Evolutionary conservation across 148 eudicot species (phyloP).

Genomic region (Diospyros kaki): DNA sequence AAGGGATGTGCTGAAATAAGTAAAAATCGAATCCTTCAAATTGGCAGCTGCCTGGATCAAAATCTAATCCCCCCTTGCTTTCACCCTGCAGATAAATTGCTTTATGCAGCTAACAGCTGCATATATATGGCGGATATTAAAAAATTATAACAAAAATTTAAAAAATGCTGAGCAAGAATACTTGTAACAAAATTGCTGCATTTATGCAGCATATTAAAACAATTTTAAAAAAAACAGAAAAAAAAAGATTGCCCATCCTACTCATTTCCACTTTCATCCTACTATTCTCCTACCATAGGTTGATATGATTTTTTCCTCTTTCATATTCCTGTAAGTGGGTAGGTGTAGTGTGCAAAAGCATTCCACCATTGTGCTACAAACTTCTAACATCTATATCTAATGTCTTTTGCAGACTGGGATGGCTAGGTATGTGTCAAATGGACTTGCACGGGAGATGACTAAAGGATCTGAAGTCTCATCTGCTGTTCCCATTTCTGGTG

Average conservation of each 20-base stretch:
- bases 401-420: conserved; percentile 30
- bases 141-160: too few relatives aligned
- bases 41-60: background rate
- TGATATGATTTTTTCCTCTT: background rate
- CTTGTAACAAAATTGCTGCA: too few relatives aligned
- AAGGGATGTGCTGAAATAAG: background rate
- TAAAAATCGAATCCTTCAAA: background rate
- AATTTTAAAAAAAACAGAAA: too few relatives aligned
- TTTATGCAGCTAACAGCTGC: too few relatives aligned
- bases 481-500: conserved; percentile 14
- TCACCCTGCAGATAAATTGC: background rate
- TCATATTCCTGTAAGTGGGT: background rate
- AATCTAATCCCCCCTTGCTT: too few relatives aligned
- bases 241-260: too few relatives aligned
- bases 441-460: conserved; percentile 24
- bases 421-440: conserved; percentile 27
- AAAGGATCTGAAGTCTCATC: conserved; percentile 21
- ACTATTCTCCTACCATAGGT: background rate
- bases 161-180: too few relatives aligned
- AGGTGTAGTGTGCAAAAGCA: background rate
- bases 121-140: too few relatives aligned
- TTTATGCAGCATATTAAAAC: too few relatives aligned
- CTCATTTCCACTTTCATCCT: too few relatives aligned
- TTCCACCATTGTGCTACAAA: background rate
- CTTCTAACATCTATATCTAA: background rate